phyloP scores from a whole-genome alignment of 2,329 filamentous ascomycete genomes.

The Colletotrichum sp. region DNA sequence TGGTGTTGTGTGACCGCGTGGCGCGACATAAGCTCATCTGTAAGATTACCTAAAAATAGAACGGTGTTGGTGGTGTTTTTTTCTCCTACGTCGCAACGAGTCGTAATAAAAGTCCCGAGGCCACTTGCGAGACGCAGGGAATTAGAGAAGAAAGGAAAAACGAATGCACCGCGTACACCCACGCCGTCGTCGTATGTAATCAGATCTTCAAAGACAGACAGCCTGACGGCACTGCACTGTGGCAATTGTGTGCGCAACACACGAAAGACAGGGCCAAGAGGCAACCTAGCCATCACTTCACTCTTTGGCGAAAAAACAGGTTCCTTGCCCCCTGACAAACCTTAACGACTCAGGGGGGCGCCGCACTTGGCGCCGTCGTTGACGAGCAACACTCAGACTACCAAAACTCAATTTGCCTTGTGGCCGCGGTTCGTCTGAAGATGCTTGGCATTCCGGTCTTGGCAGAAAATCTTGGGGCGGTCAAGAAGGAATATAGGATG shows the following conservation, averaged over 20 bases:
- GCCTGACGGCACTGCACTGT: not conserved
- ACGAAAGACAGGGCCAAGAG: not conserved
- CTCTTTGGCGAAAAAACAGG: too few species aligned
- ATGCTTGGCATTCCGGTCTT: not conserved
- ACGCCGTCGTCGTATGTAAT: not conserved
- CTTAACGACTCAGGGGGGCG: not conserved
- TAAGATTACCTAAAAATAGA: conserved; percentile 3
- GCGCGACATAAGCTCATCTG: not conserved
- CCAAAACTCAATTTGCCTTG: not conserved
- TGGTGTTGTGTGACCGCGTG: not conserved
- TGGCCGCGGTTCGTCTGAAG: not conserved
- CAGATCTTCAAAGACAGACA: not conserved
- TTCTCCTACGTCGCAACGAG: not conserved
- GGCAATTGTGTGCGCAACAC: not conserved
- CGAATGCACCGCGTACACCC: not conserved
- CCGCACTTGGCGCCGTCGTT: not conserved
- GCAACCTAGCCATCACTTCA: not conserved
- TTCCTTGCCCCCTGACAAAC: not conserved
- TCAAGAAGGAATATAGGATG: not conserved
- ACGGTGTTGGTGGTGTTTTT: not conserved
- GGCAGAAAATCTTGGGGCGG: not conserved
- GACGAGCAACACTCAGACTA: not conserved
- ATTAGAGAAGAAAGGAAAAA: not conserved
- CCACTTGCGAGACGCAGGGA: not conserved
- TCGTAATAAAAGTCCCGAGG: not conserved